Evolutionary conservation across 768 basidiomycete genomes (phyloP), one percentile per base, ranked within the genome.

Genomic region (Chiua virens): DNA sequence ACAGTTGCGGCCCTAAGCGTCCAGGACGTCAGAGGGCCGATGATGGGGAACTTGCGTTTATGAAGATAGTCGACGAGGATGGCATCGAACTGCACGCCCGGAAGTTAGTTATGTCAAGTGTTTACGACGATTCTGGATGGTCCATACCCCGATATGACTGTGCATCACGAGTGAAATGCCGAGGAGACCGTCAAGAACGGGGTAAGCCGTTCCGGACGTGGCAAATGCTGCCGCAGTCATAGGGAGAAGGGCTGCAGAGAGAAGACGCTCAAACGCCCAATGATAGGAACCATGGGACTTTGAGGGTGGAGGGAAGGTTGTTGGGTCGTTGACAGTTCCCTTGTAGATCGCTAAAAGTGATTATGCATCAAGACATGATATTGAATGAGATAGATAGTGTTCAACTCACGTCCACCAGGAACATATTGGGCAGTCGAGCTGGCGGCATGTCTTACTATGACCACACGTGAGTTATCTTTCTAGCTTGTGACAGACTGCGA

Each of bases 241-340:
- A 35, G 97, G 97, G 15, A 99, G 82, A 59, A 98, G 82, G 14
- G 83, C 74, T 0, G 93, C 97, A 0, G 89, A 87, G 44, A 98
- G 79, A 25, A 94, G 78, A 47, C 95, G 89, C 72, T 99, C 97
- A 66, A 98, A 98, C 2, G 93, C 86, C 84, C 83, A 85, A 69
- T 85, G 96, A 72, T 97, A 86, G 3, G 93, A 94, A 44, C 97
- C 96, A 61, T 95, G 89, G 1, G 81, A 70, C 65, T 81, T 86
- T 52, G 82, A 87, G 5, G 93, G 82, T 5, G 85, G 68, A 20
- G 96, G 95, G 76, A 96, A 98, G 9, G 84, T 75, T 3, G 90
- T 93, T 2, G 95, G 89, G 68, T 99, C 97, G 73, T 99, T 98
- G 53, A 93, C 94, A 27, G 92, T 89, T 45, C 96, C 97, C 67